Conservation (phyloP, 2,329 filamentous ascomycete species). For the Madurella mycetomatis region DNA sequence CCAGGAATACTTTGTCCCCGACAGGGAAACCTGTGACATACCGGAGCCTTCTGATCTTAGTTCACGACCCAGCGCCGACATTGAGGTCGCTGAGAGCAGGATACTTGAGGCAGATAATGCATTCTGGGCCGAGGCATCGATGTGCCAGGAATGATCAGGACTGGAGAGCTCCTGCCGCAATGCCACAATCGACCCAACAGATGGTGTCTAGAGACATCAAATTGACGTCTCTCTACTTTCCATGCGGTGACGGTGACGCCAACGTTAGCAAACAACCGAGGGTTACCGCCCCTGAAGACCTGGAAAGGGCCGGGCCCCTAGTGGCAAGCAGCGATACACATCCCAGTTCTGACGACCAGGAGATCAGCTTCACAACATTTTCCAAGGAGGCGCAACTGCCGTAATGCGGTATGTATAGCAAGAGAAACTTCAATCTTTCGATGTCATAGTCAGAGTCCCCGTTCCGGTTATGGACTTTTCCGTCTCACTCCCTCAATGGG, state of each 20-base stretch:
- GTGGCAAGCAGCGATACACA: constrained; percentile 15
- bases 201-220: constrained; percentile 18
- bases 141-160: constrained; percentile 20
- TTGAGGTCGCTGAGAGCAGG: constrained; percentile 21
- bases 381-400: constrained; percentile 16
- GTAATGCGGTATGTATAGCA: constrained; percentile 27
- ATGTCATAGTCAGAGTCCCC: constrained; percentile 25
- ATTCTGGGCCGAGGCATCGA: constrained; percentile 22
- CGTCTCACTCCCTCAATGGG: constrained; percentile 26
- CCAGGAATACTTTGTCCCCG: constrained; percentile 18
- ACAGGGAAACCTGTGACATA: constrained; percentile 18
- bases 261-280: not conserved
- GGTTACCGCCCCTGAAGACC: constrained; percentile 15
- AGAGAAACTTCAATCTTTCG: constrained; percentile 28
- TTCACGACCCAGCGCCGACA: constrained; percentile 23
- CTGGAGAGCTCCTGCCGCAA: constrained; percentile 5
- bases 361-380: constrained; percentile 14
- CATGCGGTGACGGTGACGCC: constrained; percentile 3
- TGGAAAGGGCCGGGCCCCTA: constrained; percentile 16
- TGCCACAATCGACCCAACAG: not conserved
- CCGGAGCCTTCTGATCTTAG: constrained; percentile 22
- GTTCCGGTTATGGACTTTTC: constrained; percentile 30
- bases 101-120: constrained; percentile 22
- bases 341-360: constrained; percentile 15
- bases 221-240: constrained; percentile 25